Base-by-base conservation (phyloP, 192 early-diverging fungal genomes). In the Allomyces macrogynus region DNA sequence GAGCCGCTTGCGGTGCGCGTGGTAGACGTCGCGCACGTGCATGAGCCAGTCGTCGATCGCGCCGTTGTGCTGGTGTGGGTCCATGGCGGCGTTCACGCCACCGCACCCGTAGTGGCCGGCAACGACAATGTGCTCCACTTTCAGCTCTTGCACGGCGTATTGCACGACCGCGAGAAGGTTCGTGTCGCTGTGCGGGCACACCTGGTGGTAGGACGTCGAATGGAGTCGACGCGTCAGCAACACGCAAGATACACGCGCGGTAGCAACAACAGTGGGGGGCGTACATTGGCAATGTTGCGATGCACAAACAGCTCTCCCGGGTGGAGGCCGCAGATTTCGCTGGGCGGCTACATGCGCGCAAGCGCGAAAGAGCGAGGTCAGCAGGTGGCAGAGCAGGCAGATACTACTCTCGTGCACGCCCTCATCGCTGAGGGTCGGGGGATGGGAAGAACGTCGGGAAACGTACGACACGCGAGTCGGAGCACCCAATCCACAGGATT, bases 231-330 rank as follows among this genome's bases (percentile, higher is more conserved):
- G 4, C 32, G 32, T 40, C 32, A 40, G 32, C 32, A 7, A 40
- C 7, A 40, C 3, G 32, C 32, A 8, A 40, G 32, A 8, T n/a
- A 40, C 32, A 7, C 32, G 32, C 32, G 32, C 32, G n/a, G n/a
- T n/a, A 40, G 32, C 32, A 8, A 8, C 7, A 7, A 40, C 32
- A 7, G 3, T 16, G 26, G 26, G 26, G 16, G 16, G 12, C 12
- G 16, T n/a, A 57, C 49, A n/a, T 57, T 57, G 68, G 93, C 95
- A 64, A 99, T 95, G 79, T 97, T 99, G 69, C 95, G 82, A 76
- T 95, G 92, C 12, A 95, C 88, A 75, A 99, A 99, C 42, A 97
- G 77, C 66, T 94, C 89, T 20, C 93, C 93, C 12, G 87, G 85
- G 25, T 76, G 75, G 0, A 57, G 20, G 49, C 20, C 49, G 3